These are phyloP conservation scores for Melaleuca quinquenervia DNA, from an alignment of 345 rosid genomes.

Conservation along the genomic window DNA sequence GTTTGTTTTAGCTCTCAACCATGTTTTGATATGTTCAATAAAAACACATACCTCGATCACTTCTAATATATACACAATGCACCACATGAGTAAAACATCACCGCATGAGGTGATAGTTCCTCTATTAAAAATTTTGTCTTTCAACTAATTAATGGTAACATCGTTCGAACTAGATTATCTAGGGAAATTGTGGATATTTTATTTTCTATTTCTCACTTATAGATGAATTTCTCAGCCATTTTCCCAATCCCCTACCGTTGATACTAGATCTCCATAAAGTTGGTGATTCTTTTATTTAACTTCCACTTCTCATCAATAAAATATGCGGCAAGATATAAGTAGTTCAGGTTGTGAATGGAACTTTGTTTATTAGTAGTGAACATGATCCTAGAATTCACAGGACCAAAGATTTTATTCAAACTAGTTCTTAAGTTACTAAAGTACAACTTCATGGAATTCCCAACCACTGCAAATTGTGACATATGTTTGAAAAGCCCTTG, in stretches of 20 bases:
- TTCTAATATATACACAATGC: no score
- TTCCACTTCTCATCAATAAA: neutral
- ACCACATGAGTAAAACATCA: no score
- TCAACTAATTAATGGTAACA: no score
- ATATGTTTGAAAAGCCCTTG: neutral
- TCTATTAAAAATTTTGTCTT: no score
- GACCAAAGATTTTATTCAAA: neutral
- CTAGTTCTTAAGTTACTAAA: neutral
- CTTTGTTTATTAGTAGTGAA: no score
- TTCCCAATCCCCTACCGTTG: neutral
- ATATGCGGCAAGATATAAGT: no score
- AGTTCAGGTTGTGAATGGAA: neutral
- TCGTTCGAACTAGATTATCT: neutral
- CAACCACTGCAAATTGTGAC: rapidly evolving
- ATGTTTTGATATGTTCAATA: no score
- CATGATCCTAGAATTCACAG: neutral
- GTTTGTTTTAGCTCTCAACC: no score
- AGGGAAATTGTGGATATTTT: rapidly evolving
- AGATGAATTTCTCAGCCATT: neutral
- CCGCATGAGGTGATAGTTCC: no score
- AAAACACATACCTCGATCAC: no score
- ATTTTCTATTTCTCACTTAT: neutral
- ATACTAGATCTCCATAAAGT: neutral
- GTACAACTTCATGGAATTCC: neutral
- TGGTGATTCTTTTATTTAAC: neutral